These are phyloP conservation scores for Nakazawaea ishiwadae DNA, from an alignment of 805 yeast genomes.

Conservation along the genomic window DNA sequence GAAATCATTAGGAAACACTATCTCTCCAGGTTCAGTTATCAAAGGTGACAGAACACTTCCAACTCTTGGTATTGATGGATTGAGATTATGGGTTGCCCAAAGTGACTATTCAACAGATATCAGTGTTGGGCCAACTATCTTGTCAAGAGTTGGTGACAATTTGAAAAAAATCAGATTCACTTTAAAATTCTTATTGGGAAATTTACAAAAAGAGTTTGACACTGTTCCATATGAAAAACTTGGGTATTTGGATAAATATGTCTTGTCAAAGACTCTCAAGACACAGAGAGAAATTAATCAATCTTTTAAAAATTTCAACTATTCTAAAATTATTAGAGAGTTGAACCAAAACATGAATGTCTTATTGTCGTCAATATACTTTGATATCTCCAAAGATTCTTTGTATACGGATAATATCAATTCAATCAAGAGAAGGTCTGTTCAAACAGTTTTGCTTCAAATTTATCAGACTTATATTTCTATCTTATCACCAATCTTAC, in stretches of 20 bases:
- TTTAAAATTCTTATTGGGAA: conserved; percentile 77
- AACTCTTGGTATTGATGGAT: conserved; percentile 82
- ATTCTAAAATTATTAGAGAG: conserved; percentile 63
- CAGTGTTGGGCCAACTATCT: conserved; percentile 62
- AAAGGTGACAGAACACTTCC: conserved; percentile 55
- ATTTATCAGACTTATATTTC: conserved; percentile 60
- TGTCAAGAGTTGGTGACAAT: conserved; percentile 73
- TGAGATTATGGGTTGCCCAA: conserved; percentile 87
- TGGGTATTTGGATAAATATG: conserved; percentile 52
- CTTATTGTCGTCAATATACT: conserved; percentile 76
- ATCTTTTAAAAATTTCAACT: conserved; percentile 56
- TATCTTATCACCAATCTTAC: conserved; percentile 74
- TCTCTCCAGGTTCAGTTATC: conserved; percentile 65
- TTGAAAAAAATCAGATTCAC: conserved; percentile 80
- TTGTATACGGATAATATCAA: conserved; percentile 62
- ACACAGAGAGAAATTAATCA: conserved; percentile 37
- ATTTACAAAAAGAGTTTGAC: conserved; percentile 39
- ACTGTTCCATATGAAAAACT: conserved; percentile 35
- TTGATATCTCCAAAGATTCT: conserved; percentile 81
- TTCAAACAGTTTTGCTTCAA: conserved; percentile 61
- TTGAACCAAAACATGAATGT: conserved; percentile 70
- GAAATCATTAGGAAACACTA: conserved; percentile 81
- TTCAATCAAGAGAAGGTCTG: conserved; percentile 47
- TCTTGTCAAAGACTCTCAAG: conserved; percentile 48
- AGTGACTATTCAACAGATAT: conserved; percentile 83